Evolutionary conservation across 2,329 filamentous ascomycete genomes (phyloP), one percentile per base, ranked within the genome.

Genomic region (Orbilia quercus): DNA sequence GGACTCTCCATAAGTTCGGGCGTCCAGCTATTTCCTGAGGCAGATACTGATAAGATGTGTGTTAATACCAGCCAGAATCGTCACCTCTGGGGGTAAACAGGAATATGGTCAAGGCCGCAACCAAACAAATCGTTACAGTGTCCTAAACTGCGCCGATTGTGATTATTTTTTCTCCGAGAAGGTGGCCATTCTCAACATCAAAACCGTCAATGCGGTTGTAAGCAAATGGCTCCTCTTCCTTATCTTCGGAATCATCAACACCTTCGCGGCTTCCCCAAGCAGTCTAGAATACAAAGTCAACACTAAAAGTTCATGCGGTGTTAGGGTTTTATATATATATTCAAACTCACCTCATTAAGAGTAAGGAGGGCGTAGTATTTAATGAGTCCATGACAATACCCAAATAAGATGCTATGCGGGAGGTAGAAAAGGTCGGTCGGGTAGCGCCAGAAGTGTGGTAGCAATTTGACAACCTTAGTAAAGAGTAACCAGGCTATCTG

Each of bases 221-320:
- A 1, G 67, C 51, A 45, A 72, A 72, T 23, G 67, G 67, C n/a
- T 72, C 67, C 16, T 72, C 67, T 31, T 72, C 67, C 6, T 64
- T 85, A 75, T 85, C 86, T 81, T 96, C 90, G 81, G 96, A 90
- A 77, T 90, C 86, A 81, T 97, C 93, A 79, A 92, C 93, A 78
- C 95, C 93, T 78, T 92, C 91, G 81, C 93, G 90, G 82, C 92
- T 96, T 79, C 93, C 93, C 93, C 93, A 97, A 58, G 92, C 94
- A 47, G 93, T 97, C 93, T 97, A 58, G 22, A 34, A 75, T 53
- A 77, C 77, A 25, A 44, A 55, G 23, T 63, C 50, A 51, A 31
- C 28, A 48, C 25, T 28, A 48, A 1, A 34, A 16, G 16, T 54
- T 36, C 50, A 75, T 55, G 58, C 20, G 64, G 25, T 48, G 20